Conservation (phyloP, 2,329 filamentous ascomycete genomes). For the Coniochaeta ligniaria region DNA sequence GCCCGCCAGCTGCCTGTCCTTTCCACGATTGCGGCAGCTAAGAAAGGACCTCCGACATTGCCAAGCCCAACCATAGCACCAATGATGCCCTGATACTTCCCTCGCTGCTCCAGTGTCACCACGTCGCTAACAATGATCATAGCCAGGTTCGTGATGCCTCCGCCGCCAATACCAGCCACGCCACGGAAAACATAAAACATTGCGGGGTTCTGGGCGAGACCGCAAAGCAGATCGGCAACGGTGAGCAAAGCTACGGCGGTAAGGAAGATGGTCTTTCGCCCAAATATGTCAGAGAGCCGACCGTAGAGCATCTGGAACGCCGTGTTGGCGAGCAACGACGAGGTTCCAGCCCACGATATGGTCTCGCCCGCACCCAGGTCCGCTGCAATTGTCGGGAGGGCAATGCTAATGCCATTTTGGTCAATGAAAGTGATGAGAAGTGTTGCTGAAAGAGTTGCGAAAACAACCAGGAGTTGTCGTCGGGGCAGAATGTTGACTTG, state of each 20-base stretch:
- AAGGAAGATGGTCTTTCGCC: neutral
- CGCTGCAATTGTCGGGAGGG: neutral
- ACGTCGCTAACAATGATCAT: neutral
- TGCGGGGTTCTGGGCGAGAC: neutral
- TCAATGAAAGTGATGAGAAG: neutral
- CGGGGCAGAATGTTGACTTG: too few species aligned
- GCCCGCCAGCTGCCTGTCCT: neutral
- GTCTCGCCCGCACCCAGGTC: neutral
- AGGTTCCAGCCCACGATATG: neutral
- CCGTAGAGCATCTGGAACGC: neutral
- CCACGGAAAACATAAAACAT: neutral
- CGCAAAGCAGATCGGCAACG: neutral
- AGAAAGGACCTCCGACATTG: neutral
- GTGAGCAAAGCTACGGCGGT: neutral
- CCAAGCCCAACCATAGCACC: neutral
- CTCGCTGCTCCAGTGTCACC: neutral
- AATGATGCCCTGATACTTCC: neutral
- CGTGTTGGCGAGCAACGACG: neutral
- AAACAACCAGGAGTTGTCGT: too few species aligned
- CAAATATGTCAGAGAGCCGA: neutral
- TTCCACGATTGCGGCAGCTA: neutral
- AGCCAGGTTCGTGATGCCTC: neutral
- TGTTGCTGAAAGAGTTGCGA: too few species aligned
- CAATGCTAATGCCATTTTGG: neutral
- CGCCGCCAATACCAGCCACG: neutral